Conservation (phyloP, 176 grass and related monocot species). For the Hyparrhenia diplandra region DNA sequence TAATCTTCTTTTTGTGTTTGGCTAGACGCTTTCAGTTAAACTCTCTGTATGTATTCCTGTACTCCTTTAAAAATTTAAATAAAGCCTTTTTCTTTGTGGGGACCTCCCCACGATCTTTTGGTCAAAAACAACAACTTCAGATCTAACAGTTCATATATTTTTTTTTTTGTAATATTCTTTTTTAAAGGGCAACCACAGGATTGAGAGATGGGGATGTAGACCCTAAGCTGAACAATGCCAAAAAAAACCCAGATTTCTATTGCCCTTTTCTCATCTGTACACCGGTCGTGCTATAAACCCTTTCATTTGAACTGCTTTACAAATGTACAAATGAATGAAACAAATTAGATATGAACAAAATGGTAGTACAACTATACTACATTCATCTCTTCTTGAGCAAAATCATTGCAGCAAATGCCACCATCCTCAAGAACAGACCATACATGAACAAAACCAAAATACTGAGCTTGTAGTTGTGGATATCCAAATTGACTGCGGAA, state of each 20-base stretch:
- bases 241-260: background rate
- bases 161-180: too few species aligned
- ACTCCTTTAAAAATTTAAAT: too few species aligned
- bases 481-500: constrained; percentile 55
- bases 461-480: constrained; percentile 65
- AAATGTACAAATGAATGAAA: constrained; percentile 43
- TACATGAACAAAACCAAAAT: constrained; percentile 76
- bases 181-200: background rate
- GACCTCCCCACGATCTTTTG: too few species aligned
- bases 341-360: constrained; percentile 27
- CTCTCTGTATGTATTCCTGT: too few species aligned
- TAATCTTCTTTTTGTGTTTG: too few species aligned
- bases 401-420: constrained; percentile 74
- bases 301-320: constrained; percentile 18
- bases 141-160: too few species aligned
- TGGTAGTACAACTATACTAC: background rate
- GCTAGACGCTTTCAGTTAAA: too few species aligned
- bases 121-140: too few species aligned
- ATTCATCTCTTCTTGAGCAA: constrained; percentile 69
- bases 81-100: too few species aligned
- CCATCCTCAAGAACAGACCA: constrained; percentile 71
- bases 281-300: background rate
- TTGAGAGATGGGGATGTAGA: background rate
- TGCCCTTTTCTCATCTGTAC: background rate
- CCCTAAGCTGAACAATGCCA: background rate